Conservation (phyloP, 2,329 filamentous ascomycete species). For the Trichoderma brevicompactum region DNA sequence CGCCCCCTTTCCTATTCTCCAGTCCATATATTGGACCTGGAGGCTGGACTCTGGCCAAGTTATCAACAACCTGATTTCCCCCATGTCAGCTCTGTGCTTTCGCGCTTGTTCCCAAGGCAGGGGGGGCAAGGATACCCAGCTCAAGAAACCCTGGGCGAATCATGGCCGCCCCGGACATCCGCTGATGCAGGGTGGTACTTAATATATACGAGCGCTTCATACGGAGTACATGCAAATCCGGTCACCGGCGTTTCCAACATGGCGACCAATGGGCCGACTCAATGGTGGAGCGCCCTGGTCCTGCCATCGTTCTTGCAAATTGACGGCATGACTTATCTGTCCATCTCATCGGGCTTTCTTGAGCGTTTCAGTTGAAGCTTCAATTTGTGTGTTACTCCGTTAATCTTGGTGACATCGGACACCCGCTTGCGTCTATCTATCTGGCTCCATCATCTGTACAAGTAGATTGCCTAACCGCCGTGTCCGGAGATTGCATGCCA, state of each 20-base stretch:
- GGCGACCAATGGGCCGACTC: conserved; percentile 13
- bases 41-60: conserved; percentile 16
- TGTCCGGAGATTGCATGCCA: conserved; percentile 8
- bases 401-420: conserved; percentile 6
- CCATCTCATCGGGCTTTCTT: conserved; percentile 1
- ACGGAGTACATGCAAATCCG: conserved; percentile 3
- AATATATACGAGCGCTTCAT: conserved; percentile 1
- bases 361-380: conserved; percentile 21
- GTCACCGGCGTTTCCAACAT: neutral
- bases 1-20: conserved; percentile 9
- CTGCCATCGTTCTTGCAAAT: conserved; percentile 19
- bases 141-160: conserved; percentile 14
- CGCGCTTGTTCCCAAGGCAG: neutral
- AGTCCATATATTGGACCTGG: neutral
- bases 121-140: conserved; percentile 19
- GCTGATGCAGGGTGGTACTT: neutral
- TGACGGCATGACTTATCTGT: neutral
- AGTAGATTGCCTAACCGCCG: neutral
- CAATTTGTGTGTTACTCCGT: neutral
- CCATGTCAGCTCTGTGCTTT: neutral
- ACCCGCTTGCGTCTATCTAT: neutral
- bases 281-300: conserved; percentile 19
- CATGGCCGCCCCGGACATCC: neutral
- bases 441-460: neutral
- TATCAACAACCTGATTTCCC: neutral